phyloP scores from a whole-genome alignment of 177 flowering plant genomes.

The Vitis hybrid region DNA sequence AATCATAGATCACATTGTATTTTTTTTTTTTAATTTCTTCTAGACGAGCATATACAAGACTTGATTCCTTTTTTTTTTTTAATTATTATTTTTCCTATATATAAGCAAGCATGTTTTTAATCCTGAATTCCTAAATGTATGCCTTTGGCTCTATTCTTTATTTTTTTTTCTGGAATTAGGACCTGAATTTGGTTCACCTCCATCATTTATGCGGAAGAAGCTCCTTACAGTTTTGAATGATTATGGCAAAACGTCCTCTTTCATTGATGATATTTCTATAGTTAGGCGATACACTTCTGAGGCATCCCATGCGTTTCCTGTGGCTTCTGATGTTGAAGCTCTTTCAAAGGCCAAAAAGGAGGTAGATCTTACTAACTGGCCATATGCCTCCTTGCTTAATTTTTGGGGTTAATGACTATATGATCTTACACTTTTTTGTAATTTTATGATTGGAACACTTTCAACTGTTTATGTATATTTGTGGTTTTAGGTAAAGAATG shows the following conservation, averaged over 20 bases:
- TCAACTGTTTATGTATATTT: background rate
- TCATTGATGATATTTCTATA: slow-evolving; percentile 75
- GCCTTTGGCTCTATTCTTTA: background rate
- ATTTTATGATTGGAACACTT: background rate
- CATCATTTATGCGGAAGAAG: slow-evolving; percentile 65
- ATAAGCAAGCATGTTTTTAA: background rate
- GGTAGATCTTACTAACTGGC: slow-evolving; percentile 38
- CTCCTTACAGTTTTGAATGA: slow-evolving; percentile 77
- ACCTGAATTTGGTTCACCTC: slow-evolving; percentile 84
- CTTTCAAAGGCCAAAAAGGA: slow-evolving; percentile 73
- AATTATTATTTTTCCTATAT: background rate
- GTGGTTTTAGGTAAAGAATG: slow-evolving; percentile 63
- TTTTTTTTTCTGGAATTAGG: slow-evolving; percentile 38
- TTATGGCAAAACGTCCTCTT: slow-evolving; percentile 63
- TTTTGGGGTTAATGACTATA: background rate
- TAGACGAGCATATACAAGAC: too few relatives aligned
- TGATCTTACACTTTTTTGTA: background rate
- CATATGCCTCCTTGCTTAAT: background rate
- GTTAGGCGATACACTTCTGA: slow-evolving; percentile 88
- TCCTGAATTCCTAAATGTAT: background rate
- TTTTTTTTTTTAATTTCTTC: too few relatives aligned
- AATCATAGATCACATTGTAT: too few relatives aligned
- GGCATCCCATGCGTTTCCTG: slow-evolving; percentile 78
- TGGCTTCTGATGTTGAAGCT: slow-evolving; percentile 85
- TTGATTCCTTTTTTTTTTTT: background rate